Percentiles rank a stretch among this genome's conserved stretches.
Evolutionary conservation across 768 basidiomycete species (phyloP).

Genomic region (Pisolithus albus): DNA sequence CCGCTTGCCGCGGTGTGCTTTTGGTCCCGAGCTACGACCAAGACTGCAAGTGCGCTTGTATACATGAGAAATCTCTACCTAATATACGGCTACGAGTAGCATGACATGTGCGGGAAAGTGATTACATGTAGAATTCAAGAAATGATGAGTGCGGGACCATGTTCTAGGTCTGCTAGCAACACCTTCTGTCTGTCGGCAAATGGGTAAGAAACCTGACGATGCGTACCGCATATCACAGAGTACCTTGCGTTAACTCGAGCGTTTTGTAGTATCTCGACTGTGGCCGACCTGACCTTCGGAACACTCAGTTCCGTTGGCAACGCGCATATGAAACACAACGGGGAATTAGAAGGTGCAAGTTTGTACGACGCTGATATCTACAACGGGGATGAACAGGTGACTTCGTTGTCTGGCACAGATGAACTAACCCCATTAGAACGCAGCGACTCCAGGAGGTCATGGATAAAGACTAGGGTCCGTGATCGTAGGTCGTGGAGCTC

Average conservation of each 20-base stretch:
- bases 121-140: conserved; percentile 29
- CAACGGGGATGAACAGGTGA: conserved; percentile 5
- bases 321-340: conserved; percentile 53
- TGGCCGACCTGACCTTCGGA: conserved; percentile 35
- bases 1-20: no score
- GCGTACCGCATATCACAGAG: conserved; percentile 5
- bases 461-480: conserved; percentile 56
- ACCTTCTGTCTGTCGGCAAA: conserved; percentile 37
- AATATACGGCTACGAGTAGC: neutral
- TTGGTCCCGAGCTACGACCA: no score
- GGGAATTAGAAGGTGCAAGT: conserved; percentile 53
- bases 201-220: conserved; percentile 2
- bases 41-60: neutral
- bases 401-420: neutral
- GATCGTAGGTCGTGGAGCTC: conserved; percentile 62
- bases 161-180: conserved; percentile 43
- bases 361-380: conserved; percentile 60
- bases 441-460: conserved; percentile 54
- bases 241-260: conserved; percentile 38
- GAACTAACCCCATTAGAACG: conserved; percentile 52
- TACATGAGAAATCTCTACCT: neutral
- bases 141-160: conserved; percentile 50
- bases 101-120: neutral
- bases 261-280: conserved; percentile 40
- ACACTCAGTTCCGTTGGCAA: conserved; percentile 38